A percentile compares a stretch with the other conserved stretches of the same genome.
Conservation (phyloP, 1,139 yeast species). For the Yamadazyma mexicana region DNA sequence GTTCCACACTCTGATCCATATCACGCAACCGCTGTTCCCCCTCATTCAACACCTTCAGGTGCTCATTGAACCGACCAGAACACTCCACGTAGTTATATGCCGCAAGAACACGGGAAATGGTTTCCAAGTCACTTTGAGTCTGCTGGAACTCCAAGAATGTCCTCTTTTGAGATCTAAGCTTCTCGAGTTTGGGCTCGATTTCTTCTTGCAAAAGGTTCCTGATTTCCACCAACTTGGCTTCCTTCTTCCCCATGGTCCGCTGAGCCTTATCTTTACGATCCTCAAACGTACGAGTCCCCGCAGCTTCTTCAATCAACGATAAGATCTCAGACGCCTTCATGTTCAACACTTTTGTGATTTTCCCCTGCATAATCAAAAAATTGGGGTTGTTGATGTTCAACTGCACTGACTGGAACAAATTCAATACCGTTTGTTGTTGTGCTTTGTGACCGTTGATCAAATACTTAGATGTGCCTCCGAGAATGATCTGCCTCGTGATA, state of each 20-base stretch:
- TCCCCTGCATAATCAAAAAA: conserved; percentile 97
- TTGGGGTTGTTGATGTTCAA: conserved; percentile 95
- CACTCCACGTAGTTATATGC: conserved; percentile 69
- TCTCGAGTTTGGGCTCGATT: conserved; percentile 89
- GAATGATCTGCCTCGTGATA: conserved; percentile 85
- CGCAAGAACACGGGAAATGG: conserved; percentile 67
- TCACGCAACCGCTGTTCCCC: conserved; percentile 36
- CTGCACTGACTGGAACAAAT: conserved; percentile 90
- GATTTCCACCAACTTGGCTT: conserved; percentile 78
- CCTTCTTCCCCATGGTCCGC: conserved; percentile 88
- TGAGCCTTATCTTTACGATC: conserved; percentile 91
- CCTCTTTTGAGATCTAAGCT: conserved; percentile 77
- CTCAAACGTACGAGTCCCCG: conserved; percentile 95
- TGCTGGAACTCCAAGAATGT: conserved; percentile 84
- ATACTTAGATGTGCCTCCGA: conserved; percentile 92
- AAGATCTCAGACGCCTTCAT: conserved; percentile 92
- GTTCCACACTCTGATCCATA: conserved; percentile 40
- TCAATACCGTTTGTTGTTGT: conserved; percentile 89
- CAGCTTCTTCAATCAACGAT: conserved; percentile 94
- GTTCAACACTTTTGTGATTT: conserved; percentile 92
- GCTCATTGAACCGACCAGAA: conserved; percentile 41
- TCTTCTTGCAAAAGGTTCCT: conserved; percentile 74
- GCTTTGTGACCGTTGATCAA: conserved; percentile 95
- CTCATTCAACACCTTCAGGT: conserved; percentile 37
- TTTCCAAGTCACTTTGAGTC: conserved; percentile 78